Base-by-base conservation (phyloP, 345 rosid genomes). In the Gossypium rotundifolium region DNA sequence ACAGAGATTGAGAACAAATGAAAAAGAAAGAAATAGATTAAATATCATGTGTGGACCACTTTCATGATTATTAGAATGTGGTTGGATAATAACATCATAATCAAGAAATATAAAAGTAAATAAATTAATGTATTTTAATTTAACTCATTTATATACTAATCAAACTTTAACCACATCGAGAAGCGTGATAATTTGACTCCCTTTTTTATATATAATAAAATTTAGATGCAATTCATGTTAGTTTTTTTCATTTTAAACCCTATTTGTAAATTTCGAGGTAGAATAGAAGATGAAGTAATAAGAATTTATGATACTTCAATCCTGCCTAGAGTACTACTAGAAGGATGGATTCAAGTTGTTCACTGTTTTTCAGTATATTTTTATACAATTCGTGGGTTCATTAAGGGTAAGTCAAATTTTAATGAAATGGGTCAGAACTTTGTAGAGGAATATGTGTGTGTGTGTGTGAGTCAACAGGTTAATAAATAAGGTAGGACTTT, bases 391-490 rank as follows among this genome's bases (percentile, higher is more conserved):
- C 2, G 53, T 4, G 20, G 10, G 61, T 57, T 57, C 27, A 57
- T 57, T 9, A 57, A 57, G 74, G 49, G 20, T 20, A 55, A 55
- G 74, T 71, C 52, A 55, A 40, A 38, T 0, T 54, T 20, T 38
- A 71, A 18, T 55, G 64, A 71, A 55, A 72, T 44, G 63, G 54
- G 72, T 42, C 59, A 77, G 69, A 63, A 69, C 65, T 38, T 72
- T 72, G 17, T 44, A 67, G 55, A 27, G 40, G n/a, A 48, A 33
- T 27, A 49, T 1, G n/a, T 65, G 20, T 22, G 22, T 18, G 22
- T 18, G 22, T 57, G 13, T 2, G 46, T 16, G 59, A 17, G 60
- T 69, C 73, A 69, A 51, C 45, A 52, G 60, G 10, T 25, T 27
- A n/a, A 70, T 70, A 16, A 16, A 70, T 51, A 52, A 52, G 42